Percentiles rank a stretch among this genome's conserved stretches.
phyloP scores from a whole-genome alignment of 805 yeast species.

The Yamadazyma paraphyllophila region DNA sequence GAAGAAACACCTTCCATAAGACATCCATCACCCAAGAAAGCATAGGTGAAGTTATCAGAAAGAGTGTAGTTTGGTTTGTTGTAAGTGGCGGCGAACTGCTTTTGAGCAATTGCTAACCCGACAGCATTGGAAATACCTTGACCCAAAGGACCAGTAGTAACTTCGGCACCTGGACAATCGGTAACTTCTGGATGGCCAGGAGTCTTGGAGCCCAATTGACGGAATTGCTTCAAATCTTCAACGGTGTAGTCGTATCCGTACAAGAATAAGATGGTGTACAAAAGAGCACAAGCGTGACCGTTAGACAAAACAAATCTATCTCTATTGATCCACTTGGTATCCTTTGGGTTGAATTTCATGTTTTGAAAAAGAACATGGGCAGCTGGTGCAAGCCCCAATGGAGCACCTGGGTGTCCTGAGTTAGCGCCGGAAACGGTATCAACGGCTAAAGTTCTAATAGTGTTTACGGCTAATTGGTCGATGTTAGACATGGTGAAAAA shows the following conservation, averaged over 20 bases:
- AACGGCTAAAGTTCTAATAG: constrained; percentile 85
- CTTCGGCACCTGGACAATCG: constrained; percentile 89
- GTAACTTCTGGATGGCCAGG: constrained; percentile 94
- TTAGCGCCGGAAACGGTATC: constrained; percentile 86
- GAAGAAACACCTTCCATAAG: constrained; percentile 96
- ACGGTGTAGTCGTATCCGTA: constrained; percentile 76
- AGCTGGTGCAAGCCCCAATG: constrained; percentile 94
- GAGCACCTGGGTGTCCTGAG: constrained; percentile 99
- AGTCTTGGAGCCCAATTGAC: constrained; percentile 84
- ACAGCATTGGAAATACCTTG: constrained; percentile 96
- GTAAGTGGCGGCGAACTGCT: constrained; percentile 85
- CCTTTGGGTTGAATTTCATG: constrained; percentile 83
- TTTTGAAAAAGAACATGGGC: constrained; percentile 83
- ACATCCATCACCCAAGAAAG: constrained; percentile 94
- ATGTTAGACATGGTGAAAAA: constrained; percentile 24
- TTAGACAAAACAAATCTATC: constrained; percentile 93
- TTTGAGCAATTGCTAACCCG: constrained; percentile 93
- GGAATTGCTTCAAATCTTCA: constrained; percentile 85
- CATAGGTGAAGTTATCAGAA: constrained; percentile 73
- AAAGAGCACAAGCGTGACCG: constrained; percentile 93
- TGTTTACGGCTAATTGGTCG: constrained; percentile 75
- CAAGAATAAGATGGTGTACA: constrained; percentile 81
- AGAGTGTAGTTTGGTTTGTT: constrained; percentile 80
- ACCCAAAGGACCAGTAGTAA: constrained; percentile 97
- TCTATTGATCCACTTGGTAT: constrained; percentile 89